Evolutionary conservation across 1,139 yeast species (phyloP).

Genomic region (Saccharomycopsis hybrid): DNA sequence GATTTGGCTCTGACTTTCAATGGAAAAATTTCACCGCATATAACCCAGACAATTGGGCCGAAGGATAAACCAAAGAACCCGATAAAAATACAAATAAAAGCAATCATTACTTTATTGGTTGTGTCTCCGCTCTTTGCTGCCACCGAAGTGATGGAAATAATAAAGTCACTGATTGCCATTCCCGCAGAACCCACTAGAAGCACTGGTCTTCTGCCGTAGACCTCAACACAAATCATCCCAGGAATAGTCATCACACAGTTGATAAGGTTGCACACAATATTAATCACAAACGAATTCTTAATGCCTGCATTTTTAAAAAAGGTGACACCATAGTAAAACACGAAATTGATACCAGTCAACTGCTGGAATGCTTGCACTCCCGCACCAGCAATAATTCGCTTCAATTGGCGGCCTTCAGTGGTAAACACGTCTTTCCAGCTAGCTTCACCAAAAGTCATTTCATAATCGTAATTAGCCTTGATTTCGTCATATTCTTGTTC

Average conservation of each 20-base stretch:
- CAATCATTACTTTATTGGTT: slow-evolving; percentile 65
- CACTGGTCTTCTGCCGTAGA: slow-evolving; percentile 47
- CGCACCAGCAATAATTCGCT: slow-evolving; percentile 63
- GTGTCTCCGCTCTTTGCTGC: slow-evolving; percentile 34
- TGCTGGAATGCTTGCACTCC: slow-evolving; percentile 68
- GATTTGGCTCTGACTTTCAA: slow-evolving; percentile 75
- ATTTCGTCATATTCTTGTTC: slow-evolving; percentile 72
- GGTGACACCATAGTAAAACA: slow-evolving; percentile 72
- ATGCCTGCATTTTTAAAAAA: slow-evolving; percentile 62
- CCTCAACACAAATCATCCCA: slow-evolving; percentile 50
- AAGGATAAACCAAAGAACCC: slow-evolving; percentile 79
- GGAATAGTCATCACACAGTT: slow-evolving; percentile 63
- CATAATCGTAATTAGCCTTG: slow-evolving; percentile 72
- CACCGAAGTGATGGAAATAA: slow-evolving; percentile 56
- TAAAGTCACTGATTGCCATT: slow-evolving; percentile 54
- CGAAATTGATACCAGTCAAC: slow-evolving; percentile 72
- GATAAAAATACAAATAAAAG: slow-evolving; percentile 71
- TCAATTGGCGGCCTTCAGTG: slow-evolving; percentile 56
- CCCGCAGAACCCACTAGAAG: slow-evolving; percentile 50
- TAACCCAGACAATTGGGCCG: slow-evolving; percentile 82
- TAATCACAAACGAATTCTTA: slow-evolving; percentile 37
- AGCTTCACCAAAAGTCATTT: slow-evolving; percentile 31
- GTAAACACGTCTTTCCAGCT: slow-evolving; percentile 55
- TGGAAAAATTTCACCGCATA: slow-evolving; percentile 74
- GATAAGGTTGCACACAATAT: slow-evolving; percentile 58